Percentiles rank a stretch among this genome's conserved stretches.
These are phyloP conservation scores for Cornus controversa DNA, from an alignment of 148 eudicot species.

Conservation along the genomic window DNA sequence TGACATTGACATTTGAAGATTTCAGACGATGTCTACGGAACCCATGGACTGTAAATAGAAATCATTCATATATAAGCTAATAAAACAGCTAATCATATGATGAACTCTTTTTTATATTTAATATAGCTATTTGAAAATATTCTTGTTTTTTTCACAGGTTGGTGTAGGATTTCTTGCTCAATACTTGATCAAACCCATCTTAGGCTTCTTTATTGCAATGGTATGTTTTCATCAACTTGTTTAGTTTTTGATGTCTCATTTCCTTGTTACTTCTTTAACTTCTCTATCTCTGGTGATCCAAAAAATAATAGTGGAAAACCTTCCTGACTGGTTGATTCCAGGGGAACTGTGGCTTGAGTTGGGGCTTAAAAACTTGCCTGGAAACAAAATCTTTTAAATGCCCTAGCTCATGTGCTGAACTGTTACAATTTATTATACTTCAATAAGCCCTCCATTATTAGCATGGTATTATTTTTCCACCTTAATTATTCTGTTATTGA, in stretches of 20 bases:
- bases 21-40: conserved; percentile 91
- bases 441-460: background rate
- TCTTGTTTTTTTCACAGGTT: conserved; percentile 50
- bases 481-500: background rate
- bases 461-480: background rate
- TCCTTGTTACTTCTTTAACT: background rate
- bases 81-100: background rate
- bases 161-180: conserved; percentile 98
- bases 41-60: conserved; percentile 85
- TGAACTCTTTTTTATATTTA: background rate
- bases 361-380: background rate
- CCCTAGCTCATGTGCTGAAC: too few species aligned
- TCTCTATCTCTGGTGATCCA: background rate
- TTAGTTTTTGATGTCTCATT: background rate
- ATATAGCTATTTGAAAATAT: background rate
- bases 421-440: background rate
- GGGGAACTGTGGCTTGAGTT: background rate
- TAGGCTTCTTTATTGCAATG: conserved; percentile 83
- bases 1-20: conserved; percentile 94
- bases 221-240: conserved; percentile 39
- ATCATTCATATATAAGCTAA: conserved; percentile 13
- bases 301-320: conserved; percentile 1
- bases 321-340: background rate
- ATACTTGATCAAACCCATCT: conserved; percentile 77
- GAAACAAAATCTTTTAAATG: too few species aligned